Evolutionary conservation across 2,329 filamentous ascomycete genomes (phyloP).

Genomic region (Hysterium pulicare): DNA sequence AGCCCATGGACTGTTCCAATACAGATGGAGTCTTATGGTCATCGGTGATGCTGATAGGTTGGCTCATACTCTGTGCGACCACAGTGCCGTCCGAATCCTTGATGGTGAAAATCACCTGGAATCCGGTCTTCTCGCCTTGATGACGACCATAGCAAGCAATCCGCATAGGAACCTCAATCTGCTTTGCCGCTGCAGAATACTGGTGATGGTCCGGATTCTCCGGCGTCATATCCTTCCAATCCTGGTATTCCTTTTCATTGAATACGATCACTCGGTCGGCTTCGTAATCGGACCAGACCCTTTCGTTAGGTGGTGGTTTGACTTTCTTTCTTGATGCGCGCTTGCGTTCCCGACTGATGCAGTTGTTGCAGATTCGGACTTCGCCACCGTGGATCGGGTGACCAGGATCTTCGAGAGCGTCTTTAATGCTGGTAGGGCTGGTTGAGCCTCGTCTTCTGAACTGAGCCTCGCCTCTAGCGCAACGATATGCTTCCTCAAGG

Average conservation of each 20-base stretch:
- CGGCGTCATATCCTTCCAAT: constrained; percentile 59
- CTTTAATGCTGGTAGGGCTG: constrained; percentile 35
- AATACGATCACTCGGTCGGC: constrained; percentile 32
- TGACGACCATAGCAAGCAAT: constrained; percentile 95
- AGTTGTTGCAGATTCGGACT: constrained; percentile 82
- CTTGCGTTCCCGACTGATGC: constrained; percentile 83
- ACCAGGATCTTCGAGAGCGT: constrained; percentile 57
- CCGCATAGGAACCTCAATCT: constrained; percentile 80
- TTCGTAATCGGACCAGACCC: constrained; percentile 65
- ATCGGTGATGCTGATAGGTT: constrained; percentile 91
- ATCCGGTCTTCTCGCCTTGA: constrained; percentile 84
- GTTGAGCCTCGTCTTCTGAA: constrained; percentile 27
- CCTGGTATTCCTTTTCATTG: constrained; percentile 12
- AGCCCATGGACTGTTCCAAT: neutral
- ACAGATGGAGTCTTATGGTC: constrained; percentile 77
- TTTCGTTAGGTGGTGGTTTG: constrained; percentile 82
- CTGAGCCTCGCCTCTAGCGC: constrained; percentile 58
- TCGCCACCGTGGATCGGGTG: constrained; percentile 79
- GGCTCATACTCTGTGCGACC: constrained; percentile 78
- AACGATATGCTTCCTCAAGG: constrained; percentile 61
- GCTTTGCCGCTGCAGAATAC: constrained; percentile 49
- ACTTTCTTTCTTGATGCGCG: constrained; percentile 86
- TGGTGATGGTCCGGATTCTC: neutral
- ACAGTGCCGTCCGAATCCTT: constrained; percentile 74
- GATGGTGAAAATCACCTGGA: constrained; percentile 84